Conservation (phyloP, 2,329 filamentous ascomycete genomes). For the Grosmannia clavigera region DNA sequence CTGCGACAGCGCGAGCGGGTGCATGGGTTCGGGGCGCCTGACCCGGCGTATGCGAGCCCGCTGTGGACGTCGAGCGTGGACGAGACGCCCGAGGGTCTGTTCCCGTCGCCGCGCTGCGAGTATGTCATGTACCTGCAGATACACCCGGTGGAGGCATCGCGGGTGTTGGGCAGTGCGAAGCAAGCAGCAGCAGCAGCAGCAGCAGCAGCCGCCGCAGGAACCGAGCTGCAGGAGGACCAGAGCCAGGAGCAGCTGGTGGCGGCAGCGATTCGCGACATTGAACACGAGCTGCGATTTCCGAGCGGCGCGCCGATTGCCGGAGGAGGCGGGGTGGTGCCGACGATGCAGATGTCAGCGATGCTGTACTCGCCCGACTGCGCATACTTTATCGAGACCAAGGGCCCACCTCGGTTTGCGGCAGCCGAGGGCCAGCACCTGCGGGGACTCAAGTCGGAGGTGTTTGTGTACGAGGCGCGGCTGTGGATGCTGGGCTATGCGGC, state of each 20-base stretch:
- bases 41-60: conserved; percentile 42
- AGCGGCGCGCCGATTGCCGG: conserved; percentile 42
- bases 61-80: conserved; percentile 64
- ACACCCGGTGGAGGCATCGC: conserved; percentile 36
- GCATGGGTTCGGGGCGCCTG: conserved; percentile 42
- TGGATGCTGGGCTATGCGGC: conserved; percentile 45
- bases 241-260: conserved; percentile 10
- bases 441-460: conserved; percentile 49
- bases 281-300: conserved; percentile 50
- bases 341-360: conserved; percentile 48
- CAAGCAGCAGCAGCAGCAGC: background rate
- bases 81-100: conserved; percentile 43
- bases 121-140: conserved; percentile 79
- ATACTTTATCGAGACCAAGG: conserved; percentile 53
- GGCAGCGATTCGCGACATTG: conserved; percentile 31
- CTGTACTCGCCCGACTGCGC: conserved; percentile 58
- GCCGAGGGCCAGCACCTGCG: conserved; percentile 41
- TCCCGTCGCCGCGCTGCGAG: conserved; percentile 69
- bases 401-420: conserved; percentile 41
- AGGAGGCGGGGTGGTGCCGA: conserved; percentile 28
- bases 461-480: conserved; percentile 42
- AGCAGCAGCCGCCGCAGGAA: background rate
- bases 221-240: background rate
- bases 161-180: conserved; percentile 12
- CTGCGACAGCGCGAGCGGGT: conserved; percentile 52